Base-by-base conservation (phyloP, 495 filamentous ascomycete species). In the Penicillium crystallinum region DNA sequence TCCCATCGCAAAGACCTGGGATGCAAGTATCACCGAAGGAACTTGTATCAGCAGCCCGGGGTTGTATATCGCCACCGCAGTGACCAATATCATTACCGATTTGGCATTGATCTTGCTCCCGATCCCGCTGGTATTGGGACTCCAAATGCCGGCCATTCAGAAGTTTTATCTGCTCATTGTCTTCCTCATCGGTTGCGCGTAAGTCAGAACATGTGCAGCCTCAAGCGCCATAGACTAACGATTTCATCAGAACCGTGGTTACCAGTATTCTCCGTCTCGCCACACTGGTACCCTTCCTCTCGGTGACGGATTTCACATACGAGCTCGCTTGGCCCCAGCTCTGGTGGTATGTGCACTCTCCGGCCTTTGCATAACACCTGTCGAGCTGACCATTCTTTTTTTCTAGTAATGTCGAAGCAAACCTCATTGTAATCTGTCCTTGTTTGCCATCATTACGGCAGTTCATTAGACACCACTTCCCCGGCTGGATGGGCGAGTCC, bases 11-110 rank as follows among this genome's bases (percentile, higher is more conserved):
- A 64, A 58, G 41, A 59, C 55, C 41, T 77, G 73, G 72, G 48
- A 70, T 18, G n/a, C 31, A 15, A 48, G 25, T 6, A 56, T 69
- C 15, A 40, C 45, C 2, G 12, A 18, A 4, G 72, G 71, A 0
- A 51, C 37, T 1, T 77, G 72, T 45, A 59, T 77, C 46, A 54
- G 66, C 48, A 59, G 59, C 22, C 37, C 34, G 1, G 64, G 33
- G 0, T 15, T 75, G 9, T 71, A 72, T 40, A 62, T 72, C 9
- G 65, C 63, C 12, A 73, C 68, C 2, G 71, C 73, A 0, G 55
- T 61, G 4, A 63, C 70, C 17, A 77, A 77, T 35, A 76, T 71
- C 33, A 39, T 56, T 3, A 73, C 61, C 22, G 73, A 77, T 19
- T 17, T 76, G 8, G 53, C 66, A 3, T 40, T 77, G 17, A 60